Evolutionary conservation across 2,329 filamentous ascomycete genomes (phyloP).

Genomic region (Ophiostoma sp.): DNA sequence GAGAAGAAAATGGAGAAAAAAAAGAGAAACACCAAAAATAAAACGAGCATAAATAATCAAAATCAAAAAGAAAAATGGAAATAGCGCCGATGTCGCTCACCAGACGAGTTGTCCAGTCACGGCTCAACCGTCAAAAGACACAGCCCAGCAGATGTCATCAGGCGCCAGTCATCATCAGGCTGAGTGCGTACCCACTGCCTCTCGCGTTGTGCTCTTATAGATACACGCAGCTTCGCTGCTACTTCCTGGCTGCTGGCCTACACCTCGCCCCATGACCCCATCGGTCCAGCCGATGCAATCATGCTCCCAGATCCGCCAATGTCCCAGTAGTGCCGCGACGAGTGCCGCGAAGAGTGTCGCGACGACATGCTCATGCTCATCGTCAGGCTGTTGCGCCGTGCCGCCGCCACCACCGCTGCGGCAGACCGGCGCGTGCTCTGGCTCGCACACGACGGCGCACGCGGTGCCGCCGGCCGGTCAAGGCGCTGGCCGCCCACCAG

Average conservation of each 20-base stretch:
- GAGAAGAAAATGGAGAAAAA: background rate
- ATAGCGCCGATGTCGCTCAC: slow-evolving; percentile 2
- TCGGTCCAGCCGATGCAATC: slow-evolving; percentile 59
- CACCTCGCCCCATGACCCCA: slow-evolving; percentile 76
- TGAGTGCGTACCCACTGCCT: background rate
- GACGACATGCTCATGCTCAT: slow-evolving; percentile 15
- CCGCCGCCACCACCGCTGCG: slow-evolving; percentile 30
- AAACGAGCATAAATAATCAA: background rate
- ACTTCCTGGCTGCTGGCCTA: slow-evolving; percentile 32
- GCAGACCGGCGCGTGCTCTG: slow-evolving; percentile 71
- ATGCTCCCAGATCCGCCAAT: slow-evolving; percentile 73
- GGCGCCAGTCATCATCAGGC: background rate
- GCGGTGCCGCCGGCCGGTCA: slow-evolving; percentile 38
- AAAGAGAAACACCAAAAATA: background rate
- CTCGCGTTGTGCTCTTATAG: background rate
- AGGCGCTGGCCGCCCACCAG: slow-evolving; percentile 55
- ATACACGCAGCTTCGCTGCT: background rate
- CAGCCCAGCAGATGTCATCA: no score
- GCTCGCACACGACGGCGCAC: slow-evolving; percentile 69
- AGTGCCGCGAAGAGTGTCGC: slow-evolving; percentile 46
- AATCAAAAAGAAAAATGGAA: background rate
- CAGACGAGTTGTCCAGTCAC: background rate
- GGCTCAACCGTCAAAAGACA: background rate
- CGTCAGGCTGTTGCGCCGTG: slow-evolving; percentile 55
- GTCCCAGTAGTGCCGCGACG: slow-evolving; percentile 78